Conservation (phyloP, 148 eudicot genomes). For the Hydrangea macrophylla region DNA sequence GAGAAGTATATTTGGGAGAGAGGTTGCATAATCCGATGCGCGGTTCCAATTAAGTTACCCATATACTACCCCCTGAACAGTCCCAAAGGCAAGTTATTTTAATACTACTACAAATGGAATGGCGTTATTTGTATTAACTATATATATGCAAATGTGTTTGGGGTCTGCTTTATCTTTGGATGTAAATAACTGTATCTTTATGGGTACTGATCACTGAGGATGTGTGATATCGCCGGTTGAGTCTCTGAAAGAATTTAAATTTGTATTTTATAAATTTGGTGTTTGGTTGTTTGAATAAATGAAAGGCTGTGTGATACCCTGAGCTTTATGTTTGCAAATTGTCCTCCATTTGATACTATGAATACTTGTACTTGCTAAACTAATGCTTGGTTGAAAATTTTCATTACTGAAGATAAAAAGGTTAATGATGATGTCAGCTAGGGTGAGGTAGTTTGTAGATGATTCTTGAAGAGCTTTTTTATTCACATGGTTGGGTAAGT, state of each 20-base stretch:
- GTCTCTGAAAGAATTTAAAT: background rate
- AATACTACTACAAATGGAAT: background rate
- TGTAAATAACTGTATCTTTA: no score
- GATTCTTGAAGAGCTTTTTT: background rate
- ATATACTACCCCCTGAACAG: conserved; percentile 52
- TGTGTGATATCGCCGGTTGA: background rate
- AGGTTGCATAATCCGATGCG: conserved; percentile 74
- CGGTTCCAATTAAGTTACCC: conserved; percentile 66
- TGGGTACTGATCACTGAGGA: background rate
- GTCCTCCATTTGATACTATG: background rate
- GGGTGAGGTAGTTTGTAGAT: background rate
- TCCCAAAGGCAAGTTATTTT: conserved; percentile 43
- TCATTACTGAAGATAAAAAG: background rate
- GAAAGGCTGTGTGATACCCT: background rate
- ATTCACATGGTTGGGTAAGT: background rate
- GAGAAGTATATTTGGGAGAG: conserved; percentile 80
- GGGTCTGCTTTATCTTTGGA: background rate
- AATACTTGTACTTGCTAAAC: background rate
- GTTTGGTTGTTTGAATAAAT: background rate
- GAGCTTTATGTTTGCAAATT: background rate
- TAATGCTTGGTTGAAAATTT: background rate
- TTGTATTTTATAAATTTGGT: background rate
- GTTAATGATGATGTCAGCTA: background rate
- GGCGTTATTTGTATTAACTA: background rate
- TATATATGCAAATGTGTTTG: background rate